These are phyloP conservation scores for Abrus pulchellus DNA, from an alignment of 306 rosid genomes.

Conservation along the genomic window DNA sequence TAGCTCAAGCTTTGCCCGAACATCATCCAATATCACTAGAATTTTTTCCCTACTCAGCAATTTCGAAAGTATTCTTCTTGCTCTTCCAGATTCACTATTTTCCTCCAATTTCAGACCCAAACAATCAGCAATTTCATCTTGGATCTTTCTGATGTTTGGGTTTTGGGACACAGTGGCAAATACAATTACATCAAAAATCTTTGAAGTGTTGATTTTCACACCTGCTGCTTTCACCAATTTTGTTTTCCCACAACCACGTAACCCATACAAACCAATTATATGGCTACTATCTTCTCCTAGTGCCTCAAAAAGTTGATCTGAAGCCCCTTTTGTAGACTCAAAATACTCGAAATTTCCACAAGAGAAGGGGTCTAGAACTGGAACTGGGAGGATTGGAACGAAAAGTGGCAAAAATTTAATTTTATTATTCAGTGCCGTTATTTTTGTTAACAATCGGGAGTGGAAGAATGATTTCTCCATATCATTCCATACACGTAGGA, in stretches of 20 bases:
- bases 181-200: not conserved
- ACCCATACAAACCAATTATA: conserved; percentile 18
- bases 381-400: not conserved
- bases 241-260: conserved; percentile 25
- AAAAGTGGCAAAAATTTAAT: not conserved
- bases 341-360: not conserved
- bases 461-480: no score
- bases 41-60: not conserved
- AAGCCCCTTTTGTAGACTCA: not conserved
- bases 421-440: not conserved
- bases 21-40: conserved; percentile 19
- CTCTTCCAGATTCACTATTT: conserved; percentile 7
- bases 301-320: conserved; percentile 13
- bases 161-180: conserved; percentile 12
- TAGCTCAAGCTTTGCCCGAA: conserved; percentile 3
- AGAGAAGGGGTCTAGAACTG: not conserved
- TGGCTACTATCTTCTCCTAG: not conserved
- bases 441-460: no score
- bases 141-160: conserved; percentile 4
- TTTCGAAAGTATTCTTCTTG: not conserved
- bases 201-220: not conserved
- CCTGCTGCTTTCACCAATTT: conserved; percentile 11
- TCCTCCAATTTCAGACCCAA: not conserved
- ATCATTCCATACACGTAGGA: no score
- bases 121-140: conserved; percentile 25